A percentile compares a stretch with the other conserved stretches of the same genome.
These are phyloP conservation scores for Narthecium ossifragum DNA, from an alignment of 106 monocot genomes.

Conservation along the genomic window DNA sequence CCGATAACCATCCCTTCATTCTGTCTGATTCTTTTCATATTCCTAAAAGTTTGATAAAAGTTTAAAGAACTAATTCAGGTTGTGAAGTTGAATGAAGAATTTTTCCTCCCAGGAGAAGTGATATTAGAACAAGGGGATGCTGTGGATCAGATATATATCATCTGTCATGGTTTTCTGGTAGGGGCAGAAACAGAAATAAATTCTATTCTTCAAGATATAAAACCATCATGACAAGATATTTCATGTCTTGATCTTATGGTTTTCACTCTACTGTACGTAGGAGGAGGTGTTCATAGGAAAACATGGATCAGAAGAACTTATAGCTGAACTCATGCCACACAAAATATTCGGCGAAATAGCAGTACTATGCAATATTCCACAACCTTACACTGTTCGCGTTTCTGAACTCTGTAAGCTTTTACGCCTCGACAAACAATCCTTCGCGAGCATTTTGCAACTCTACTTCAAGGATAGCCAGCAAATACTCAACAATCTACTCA, in stretches of 20 bases:
- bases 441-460: slow-evolving; percentile 44
- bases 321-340: slow-evolving; percentile 42
- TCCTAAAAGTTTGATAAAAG: too few species aligned
- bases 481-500: slow-evolving; percentile 54
- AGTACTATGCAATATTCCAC: slow-evolving; percentile 57
- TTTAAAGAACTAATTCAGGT: too few species aligned
- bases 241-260: too few species aligned
- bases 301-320: slow-evolving; percentile 44
- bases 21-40: neutral
- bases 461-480: slow-evolving; percentile 62
- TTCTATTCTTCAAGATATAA: too few species aligned
- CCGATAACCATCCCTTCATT: too few species aligned
- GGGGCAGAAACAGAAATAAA: too few species aligned
- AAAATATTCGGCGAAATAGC: slow-evolving; percentile 62
- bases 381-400: slow-evolving; percentile 54
- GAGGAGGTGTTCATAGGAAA: slow-evolving; percentile 46
- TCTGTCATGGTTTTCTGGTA: slow-evolving; percentile 57
- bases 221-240: too few species aligned
- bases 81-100: slow-evolving; percentile 61
- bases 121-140: slow-evolving; percentile 68
- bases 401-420: slow-evolving; percentile 54
- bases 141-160: slow-evolving; percentile 69
- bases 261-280: slow-evolving; percentile 17
- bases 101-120: slow-evolving; percentile 75
- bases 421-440: slow-evolving; percentile 58